Evolutionary conservation across 1,139 yeast genomes (phyloP).

Genomic region (Taiozyma onychis): DNA sequence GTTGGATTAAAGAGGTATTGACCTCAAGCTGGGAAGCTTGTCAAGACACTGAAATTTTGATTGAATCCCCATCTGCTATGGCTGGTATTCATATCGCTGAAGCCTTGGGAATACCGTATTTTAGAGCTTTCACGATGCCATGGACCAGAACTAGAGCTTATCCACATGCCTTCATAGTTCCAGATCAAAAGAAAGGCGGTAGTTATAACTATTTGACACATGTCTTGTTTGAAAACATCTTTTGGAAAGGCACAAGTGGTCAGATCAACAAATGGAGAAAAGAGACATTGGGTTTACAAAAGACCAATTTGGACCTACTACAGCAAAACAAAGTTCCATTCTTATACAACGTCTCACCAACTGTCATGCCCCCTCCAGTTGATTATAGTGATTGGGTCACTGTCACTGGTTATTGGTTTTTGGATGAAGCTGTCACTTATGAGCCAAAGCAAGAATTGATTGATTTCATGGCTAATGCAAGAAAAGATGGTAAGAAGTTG

Average conservation of each 20-base stretch:
- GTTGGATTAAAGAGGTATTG: constrained; percentile 75
- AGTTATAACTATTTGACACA: constrained; percentile 89
- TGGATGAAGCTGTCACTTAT: constrained; percentile 62
- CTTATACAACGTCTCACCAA: constrained; percentile 81
- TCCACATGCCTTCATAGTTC: constrained; percentile 94
- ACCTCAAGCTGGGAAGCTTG: constrained; percentile 79
- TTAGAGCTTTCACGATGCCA: constrained; percentile 96
- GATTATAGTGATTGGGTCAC: constrained; percentile 93
- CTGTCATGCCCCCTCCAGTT: constrained; percentile 84
- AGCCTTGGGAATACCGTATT: constrained; percentile 81
- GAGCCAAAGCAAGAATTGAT: constrained; percentile 57
- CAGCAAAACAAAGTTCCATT: constrained; percentile 83
- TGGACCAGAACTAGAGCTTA: constrained; percentile 95
- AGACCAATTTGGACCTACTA: constrained; percentile 64
- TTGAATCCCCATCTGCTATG: constrained; percentile 95
- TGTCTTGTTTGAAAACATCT: constrained; percentile 84
- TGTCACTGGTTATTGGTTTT: constrained; percentile 94
- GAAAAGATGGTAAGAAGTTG: constrained; percentile 53
- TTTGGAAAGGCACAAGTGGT: constrained; percentile 90
- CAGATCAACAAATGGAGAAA: constrained; percentile 88
- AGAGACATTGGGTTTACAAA: constrained; percentile 53
- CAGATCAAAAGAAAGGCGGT: constrained; percentile 90
- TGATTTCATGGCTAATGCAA: constrained; percentile 61
- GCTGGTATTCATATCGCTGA: constrained; percentile 95
- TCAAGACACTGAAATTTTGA: constrained; percentile 73